Conservation (phyloP, 257 asterid genomes). For the Solanum stenotomum region DNA sequence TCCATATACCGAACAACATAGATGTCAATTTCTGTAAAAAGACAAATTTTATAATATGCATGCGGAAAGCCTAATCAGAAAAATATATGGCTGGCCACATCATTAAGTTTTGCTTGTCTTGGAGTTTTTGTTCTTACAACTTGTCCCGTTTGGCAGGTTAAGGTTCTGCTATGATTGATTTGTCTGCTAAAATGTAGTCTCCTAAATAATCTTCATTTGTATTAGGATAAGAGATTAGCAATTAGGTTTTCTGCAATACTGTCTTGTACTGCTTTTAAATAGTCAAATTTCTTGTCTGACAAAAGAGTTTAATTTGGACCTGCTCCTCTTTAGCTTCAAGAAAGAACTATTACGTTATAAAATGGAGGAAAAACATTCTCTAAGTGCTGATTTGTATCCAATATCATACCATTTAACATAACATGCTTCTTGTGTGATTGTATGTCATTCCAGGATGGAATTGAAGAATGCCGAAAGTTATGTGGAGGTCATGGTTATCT, state of each 20-base stretch:
- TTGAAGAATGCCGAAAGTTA: slow-evolving; percentile 91
- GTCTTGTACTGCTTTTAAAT: not conserved
- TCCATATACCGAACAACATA: not conserved
- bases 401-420: not conserved
- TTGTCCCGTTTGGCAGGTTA: not conserved
- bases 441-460: slow-evolving; percentile 60
- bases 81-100: not conserved
- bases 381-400: not conserved
- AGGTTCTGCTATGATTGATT: not conserved
- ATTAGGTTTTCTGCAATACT: not conserved
- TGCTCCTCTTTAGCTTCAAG: not conserved
- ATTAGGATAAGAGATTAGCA: not conserved
- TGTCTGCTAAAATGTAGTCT: not conserved
- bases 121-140: not conserved
- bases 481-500: slow-evolving; percentile 99
- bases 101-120: not conserved
- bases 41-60: not conserved
- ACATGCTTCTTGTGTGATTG: not conserved
- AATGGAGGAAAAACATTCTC: not conserved
- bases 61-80: not conserved
- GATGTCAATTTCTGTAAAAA: not conserved
- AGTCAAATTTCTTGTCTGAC: not conserved
- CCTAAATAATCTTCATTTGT: not conserved
- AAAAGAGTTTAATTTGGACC: not conserved
- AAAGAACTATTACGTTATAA: not conserved